Conservation (phyloP, 805 yeast genomes). For the Candida tammaniensis region DNA sequence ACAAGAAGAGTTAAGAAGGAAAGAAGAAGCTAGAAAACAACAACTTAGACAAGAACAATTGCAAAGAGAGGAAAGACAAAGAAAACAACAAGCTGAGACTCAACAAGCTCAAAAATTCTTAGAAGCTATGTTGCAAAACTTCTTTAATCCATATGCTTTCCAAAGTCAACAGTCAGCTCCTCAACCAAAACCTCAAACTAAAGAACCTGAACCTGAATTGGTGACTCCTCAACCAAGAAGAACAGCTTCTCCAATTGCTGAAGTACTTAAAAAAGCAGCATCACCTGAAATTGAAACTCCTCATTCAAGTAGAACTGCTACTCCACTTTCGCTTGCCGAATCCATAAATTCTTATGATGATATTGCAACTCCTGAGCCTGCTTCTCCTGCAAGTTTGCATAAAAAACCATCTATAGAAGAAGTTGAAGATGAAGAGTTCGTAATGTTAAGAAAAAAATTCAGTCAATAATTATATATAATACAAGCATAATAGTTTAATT, state of each 20-base stretch:
- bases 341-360: constrained; percentile 9
- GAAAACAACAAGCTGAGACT: constrained; percentile 13
- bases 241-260: constrained; percentile 11
- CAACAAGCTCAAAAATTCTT: constrained; percentile 24
- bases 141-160: constrained; percentile 8
- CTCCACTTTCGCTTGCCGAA: constrained; percentile 10
- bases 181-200: constrained; percentile 1
- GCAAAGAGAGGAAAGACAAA: constrained; percentile 4
- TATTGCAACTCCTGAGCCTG: constrained; percentile 10
- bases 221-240: constrained; percentile 7
- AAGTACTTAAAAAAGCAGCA: constrained; percentile 8
- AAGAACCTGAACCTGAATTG: constrained; percentile 1
- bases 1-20: constrained; percentile 25
- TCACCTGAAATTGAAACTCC: constrained; percentile 13
- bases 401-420: constrained; percentile 30
- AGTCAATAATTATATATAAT: constrained; percentile 17
- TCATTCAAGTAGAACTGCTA: constrained; percentile 6
- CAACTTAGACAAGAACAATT: constrained; percentile 2
- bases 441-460: constrained; percentile 38
- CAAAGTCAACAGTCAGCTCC: constrained; percentile 8
- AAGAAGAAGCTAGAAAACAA: constrained; percentile 1
- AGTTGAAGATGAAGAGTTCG: constrained; percentile 37
- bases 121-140: constrained; percentile 19
- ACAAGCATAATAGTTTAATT: background rate
- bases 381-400: constrained; percentile 14